Evolutionary conservation across 1,284 basidiomycete genomes (phyloP), one percentile per base, ranked within the genome.

Genomic region (Tylopilus orsonianus): DNA sequence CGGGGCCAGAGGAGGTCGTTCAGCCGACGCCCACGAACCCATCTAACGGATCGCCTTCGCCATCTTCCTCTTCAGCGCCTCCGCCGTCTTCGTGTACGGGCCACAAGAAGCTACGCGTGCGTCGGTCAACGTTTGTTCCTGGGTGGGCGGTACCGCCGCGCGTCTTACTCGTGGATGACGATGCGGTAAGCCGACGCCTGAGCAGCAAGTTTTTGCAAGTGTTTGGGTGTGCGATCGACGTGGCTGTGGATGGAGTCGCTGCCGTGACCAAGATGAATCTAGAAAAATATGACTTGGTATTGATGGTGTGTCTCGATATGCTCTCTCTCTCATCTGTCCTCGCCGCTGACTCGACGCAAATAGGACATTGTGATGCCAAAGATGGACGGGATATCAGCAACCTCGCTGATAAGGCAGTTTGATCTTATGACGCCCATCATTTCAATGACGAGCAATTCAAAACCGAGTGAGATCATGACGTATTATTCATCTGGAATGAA

Each of bases 261-360:
- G 95, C 95, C 0, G 92, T 98, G 48, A 89, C 90, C 64, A 95
- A 92, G 79, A 97, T 97, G 92, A 96, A 95, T 68, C 68, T 90
- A 65, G 88, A 92, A 66, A 89, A 95, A 73, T 97, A 97, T 66
- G 95, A 97, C 68, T 69, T 97, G 60, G 93, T 96, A 48, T 69
- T 97, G 52, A 97, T 97, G 92, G 93, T 93, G 58, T 41, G 83
- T 75, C 34, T 20, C 8, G 12, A 33, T 30, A 16, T 26, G 29
- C 30, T 4, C 29, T 13, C 48, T 29, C 47, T 33, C 39, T 46
- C 33, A 32, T 46, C 10, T 37, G 32, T 30, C 10, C 1, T 27
- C 3, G 46, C 14, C 16, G 4, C 26, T 51, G 30, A 40, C 4
- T 13, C 41, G 32, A 30, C 36, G 14, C 24, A 5, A 36, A 19